Conservation (phyloP, 2,329 filamentous ascomycete genomes). For the Nigrospora oryzae region DNA sequence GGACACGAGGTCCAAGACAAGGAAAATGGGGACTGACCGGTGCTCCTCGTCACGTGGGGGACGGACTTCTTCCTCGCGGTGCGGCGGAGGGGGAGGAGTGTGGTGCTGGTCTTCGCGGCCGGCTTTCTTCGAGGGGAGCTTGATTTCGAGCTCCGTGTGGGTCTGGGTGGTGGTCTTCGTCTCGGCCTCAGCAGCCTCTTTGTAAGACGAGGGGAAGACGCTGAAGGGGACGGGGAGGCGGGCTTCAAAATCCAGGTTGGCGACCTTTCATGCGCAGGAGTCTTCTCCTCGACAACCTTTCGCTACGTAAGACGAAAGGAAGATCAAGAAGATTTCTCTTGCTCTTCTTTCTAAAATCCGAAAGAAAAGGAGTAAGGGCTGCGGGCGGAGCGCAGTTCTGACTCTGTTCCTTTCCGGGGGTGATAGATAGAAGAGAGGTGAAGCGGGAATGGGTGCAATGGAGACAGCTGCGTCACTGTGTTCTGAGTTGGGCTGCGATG, state of each 20-base stretch:
- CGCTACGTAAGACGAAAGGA: conserved; percentile 44
- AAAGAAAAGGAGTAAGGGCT: conserved; percentile 30
- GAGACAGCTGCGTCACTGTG: neutral
- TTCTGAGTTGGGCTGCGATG: neutral
- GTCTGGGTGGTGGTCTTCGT: conserved; percentile 46
- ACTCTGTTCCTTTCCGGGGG: conserved; percentile 20
- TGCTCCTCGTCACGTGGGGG: conserved; percentile 71
- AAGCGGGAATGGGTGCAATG: conserved; percentile 21
- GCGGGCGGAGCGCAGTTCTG: conserved; percentile 22
- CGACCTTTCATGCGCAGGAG: conserved; percentile 56
- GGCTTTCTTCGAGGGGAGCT: conserved; percentile 64
- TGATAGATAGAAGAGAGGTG: conserved; percentile 14
- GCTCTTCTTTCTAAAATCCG: conserved; percentile 47
- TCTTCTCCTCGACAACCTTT: conserved; percentile 36
- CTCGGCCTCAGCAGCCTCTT: conserved; percentile 49
- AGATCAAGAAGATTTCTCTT: conserved; percentile 57
- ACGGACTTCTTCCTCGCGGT: conserved; percentile 76
- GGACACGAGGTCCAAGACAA: neutral
- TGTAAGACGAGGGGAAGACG: conserved; percentile 99
- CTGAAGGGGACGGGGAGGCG: conserved; percentile 98
- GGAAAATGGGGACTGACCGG: conserved; percentile 33
- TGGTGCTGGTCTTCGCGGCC: conserved; percentile 96
- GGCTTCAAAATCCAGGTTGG: conserved; percentile 99
- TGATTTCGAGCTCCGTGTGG: conserved; percentile 85
- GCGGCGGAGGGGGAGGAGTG: conserved; percentile 56